phyloP scores from a whole-genome alignment of 306 rosid genomes.

The Vigna mungo region DNA sequence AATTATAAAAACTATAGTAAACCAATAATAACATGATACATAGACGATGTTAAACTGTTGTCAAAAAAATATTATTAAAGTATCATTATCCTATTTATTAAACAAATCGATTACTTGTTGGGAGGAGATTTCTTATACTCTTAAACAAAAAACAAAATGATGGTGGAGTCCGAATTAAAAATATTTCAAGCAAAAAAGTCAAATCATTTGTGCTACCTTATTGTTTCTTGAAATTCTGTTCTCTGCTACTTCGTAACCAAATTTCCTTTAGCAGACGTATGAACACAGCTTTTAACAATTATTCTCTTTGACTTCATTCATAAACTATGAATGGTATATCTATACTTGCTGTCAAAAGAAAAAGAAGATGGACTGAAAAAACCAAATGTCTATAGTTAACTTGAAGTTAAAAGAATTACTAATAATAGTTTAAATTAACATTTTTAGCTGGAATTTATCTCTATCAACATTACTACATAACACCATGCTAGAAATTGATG shows the following conservation, averaged over 20 bases:
- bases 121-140: not conserved
- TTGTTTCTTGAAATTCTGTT: not conserved
- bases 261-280: not conserved
- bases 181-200: not conserved
- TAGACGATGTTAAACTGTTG: no score
- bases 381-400: not conserved
- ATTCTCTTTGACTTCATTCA: not conserved
- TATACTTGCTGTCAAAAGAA: not conserved
- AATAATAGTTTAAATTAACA: no score
- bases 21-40: no score
- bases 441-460: no score
- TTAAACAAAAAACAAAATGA: not conserved
- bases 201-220: not conserved
- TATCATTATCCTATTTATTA: no score
- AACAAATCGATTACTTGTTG: no score
- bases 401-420: not conserved
- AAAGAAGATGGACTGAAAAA: not conserved
- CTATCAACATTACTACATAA: not conserved
- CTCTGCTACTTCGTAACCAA: not conserved
- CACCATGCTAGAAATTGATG: not conserved
- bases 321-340: not conserved
- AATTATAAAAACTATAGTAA: no score
- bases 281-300: slow-evolving; percentile 3
- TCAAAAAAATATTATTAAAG: no score
- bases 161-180: not conserved